Conservation (phyloP, 345 rosid genomes). For the Heritiera littoralis region DNA sequence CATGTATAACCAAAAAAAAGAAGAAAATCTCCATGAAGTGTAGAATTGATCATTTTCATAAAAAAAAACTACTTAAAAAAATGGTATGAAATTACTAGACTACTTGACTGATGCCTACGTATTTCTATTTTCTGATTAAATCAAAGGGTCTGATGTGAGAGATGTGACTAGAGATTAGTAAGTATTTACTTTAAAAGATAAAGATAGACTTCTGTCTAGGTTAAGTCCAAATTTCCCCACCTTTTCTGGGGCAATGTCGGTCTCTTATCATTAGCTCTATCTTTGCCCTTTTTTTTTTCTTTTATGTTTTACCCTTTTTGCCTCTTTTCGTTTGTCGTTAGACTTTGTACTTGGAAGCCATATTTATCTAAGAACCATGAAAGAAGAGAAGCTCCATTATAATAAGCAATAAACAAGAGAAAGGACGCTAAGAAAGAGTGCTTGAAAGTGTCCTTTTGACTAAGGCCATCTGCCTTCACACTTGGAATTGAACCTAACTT, state of each 20-base stretch:
- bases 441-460: slow-evolving; percentile 6
- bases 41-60: background rate
- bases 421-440: background rate
- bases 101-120: background rate
- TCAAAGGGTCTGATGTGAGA: too few species aligned
- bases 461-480: background rate
- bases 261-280: background rate
- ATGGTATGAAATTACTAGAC: too few species aligned
- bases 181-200: background rate
- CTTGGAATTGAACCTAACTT: background rate
- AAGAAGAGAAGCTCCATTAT: background rate
- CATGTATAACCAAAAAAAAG: too few species aligned
- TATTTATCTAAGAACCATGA: background rate
- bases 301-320: background rate
- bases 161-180: too few species aligned
- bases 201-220: background rate
- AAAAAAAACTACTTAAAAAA: background rate
- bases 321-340: background rate
- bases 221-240: background rate
- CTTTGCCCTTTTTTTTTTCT: background rate
- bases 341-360: background rate
- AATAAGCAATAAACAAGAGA: too few species aligned
- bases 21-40: too few species aligned
- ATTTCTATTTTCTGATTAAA: too few species aligned
- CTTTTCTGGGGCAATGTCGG: slow-evolving; percentile 1